Evolutionary conservation across 495 filamentous ascomycete species (phyloP).

Genomic region (Lineolata rhizophorae): DNA sequence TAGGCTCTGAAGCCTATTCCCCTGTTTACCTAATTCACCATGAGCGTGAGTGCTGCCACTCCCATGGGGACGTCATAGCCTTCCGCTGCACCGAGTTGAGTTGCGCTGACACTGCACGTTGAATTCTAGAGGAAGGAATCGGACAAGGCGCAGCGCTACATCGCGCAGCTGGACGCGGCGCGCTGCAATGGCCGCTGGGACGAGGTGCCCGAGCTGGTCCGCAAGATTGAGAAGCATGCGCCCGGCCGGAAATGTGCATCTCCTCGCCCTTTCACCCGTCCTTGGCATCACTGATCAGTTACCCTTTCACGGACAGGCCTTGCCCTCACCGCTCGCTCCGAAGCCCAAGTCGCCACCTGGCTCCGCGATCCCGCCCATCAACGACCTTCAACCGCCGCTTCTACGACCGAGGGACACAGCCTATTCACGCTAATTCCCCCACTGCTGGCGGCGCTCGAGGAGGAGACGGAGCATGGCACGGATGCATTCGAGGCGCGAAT

Average conservation of each 20-base stretch:
- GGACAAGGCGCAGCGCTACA: slow-evolving; percentile 59
- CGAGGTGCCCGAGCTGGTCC: slow-evolving; percentile 67
- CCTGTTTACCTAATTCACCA: too few species aligned
- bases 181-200: slow-evolving; percentile 79
- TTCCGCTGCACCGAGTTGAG: too few species aligned
- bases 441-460: slow-evolving; percentile 42
- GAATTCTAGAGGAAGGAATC: too few species aligned
- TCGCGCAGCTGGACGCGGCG: slow-evolving; percentile 59
- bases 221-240: slow-evolving; percentile 87
- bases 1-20: too few species aligned
- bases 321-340: slow-evolving; percentile 49
- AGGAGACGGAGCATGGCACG: slow-evolving; percentile 31
- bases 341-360: slow-evolving; percentile 37
- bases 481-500: slow-evolving; percentile 62
- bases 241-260: slow-evolving; percentile 57
- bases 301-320: too few species aligned
- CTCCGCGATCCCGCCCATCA: slow-evolving; percentile 1
- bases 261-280: slow-evolving; percentile 3
- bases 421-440: slow-evolving; percentile 38
- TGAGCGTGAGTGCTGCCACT: too few species aligned
- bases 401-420: slow-evolving; percentile 24
- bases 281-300: slow-evolving; percentile 1
- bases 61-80: too few species aligned
- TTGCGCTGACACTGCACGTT: too few species aligned
- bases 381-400: slow-evolving; percentile 20